These are phyloP conservation scores for Ascochyta clinopodiicola DNA, from an alignment of 2,329 filamentous ascomycete species.

Conservation along the genomic window DNA sequence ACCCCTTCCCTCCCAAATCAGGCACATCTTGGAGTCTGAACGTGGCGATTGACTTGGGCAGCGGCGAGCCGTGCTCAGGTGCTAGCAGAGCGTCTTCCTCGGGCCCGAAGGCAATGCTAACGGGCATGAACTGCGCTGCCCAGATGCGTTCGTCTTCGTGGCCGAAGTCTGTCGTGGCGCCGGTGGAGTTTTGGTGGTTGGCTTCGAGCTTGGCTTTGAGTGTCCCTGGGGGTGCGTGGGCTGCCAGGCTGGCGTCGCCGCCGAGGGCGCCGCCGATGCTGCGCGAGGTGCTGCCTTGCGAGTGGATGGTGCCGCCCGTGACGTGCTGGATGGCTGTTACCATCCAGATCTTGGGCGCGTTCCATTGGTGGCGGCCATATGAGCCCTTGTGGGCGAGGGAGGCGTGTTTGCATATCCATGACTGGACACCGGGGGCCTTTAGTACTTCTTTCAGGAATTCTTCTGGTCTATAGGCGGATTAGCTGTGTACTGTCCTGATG, in stretches of 20 bases:
- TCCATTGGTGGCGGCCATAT: neutral
- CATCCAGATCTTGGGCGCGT: conserved; percentile 5
- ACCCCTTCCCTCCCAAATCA: neutral
- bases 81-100: neutral
- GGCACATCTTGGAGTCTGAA: neutral
- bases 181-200: neutral
- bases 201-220: neutral
- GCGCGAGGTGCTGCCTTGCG: neutral
- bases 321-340: neutral
- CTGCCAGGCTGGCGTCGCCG: neutral
- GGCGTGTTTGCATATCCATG: conserved; percentile 3
- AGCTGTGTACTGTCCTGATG: no score
- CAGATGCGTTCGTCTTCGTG: neutral
- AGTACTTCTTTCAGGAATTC: neutral
- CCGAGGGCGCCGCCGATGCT: neutral
- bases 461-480: neutral
- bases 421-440: neutral
- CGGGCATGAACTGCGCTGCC: conserved; percentile 7
- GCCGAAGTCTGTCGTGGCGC: neutral
- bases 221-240: neutral
- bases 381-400: neutral
- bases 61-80: no score
- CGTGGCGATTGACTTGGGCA: neutral
- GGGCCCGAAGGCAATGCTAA: neutral
- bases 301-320: neutral